Conservation (phyloP, 1,139 yeast genomes). For the Zhuliangozyma blackwelliae region DNA sequence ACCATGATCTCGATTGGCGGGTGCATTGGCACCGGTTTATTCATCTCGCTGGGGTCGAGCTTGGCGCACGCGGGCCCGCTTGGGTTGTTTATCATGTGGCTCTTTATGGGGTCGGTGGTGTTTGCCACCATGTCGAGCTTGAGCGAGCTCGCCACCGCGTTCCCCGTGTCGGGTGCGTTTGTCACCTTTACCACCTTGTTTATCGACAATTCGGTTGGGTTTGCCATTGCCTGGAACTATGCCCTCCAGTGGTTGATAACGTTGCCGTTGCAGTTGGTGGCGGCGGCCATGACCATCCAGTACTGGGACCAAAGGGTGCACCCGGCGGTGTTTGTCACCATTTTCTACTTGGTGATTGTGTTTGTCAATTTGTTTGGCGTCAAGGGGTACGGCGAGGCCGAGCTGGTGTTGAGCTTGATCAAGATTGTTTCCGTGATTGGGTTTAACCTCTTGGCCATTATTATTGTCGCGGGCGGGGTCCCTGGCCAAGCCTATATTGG, state of each 20-base stretch:
- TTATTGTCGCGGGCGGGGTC: conserved; percentile 32
- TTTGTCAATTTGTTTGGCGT: conserved; percentile 32
- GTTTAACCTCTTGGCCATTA: conserved; percentile 25
- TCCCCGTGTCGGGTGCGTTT: conserved; percentile 39
- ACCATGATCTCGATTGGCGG: conserved; percentile 42
- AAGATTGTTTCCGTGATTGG: conserved; percentile 31
- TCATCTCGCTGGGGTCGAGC: conserved; percentile 32
- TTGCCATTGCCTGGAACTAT: conserved; percentile 42
- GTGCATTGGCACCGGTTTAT: conserved; percentile 40
- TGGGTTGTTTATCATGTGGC: conserved; percentile 30
- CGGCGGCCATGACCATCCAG: conserved; percentile 33
- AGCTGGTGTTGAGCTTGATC: conserved; percentile 24
- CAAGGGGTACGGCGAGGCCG: conserved; percentile 35
- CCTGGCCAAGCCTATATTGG: conserved; percentile 28
- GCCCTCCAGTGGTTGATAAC: conserved; percentile 39
- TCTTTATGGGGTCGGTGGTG: conserved; percentile 27
- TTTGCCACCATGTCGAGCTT: conserved; percentile 33
- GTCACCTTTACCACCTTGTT: conserved; percentile 35
- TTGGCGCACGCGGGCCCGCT: conserved; percentile 35
- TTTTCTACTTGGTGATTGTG: conserved; percentile 27
- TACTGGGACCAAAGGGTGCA: conserved; percentile 25
- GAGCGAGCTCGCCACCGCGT: conserved; percentile 37
- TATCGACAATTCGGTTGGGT: conserved; percentile 34
- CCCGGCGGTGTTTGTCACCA: conserved; percentile 29
- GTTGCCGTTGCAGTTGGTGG: conserved; percentile 36